phyloP scores from a whole-genome alignment of 2,329 filamentous ascomycete genomes.

The Colletotrichum sidae region DNA sequence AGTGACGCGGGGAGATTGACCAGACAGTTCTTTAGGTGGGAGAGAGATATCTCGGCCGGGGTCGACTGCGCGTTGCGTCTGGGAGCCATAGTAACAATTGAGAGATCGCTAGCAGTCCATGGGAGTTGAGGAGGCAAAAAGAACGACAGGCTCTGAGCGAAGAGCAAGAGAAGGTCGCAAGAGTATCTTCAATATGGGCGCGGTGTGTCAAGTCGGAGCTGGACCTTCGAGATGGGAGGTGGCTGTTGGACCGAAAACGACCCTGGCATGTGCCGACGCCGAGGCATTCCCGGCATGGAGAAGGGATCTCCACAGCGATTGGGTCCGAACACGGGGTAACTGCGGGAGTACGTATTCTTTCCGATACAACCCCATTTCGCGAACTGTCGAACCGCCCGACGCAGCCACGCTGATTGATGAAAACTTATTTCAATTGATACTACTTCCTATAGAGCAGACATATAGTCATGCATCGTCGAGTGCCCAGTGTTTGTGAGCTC shows the following conservation, averaged over 20 bases:
- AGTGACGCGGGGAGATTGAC: constrained; percentile 91
- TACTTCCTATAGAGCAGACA: too few species aligned
- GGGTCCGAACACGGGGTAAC: constrained; percentile 32
- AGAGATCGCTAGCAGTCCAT: constrained; percentile 13
- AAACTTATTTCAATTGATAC: too few species aligned
- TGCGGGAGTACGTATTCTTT: constrained; percentile 21
- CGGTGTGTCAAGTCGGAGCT: constrained; percentile 20
- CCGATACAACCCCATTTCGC: not conserved
- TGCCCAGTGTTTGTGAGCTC: not conserved
- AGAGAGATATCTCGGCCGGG: constrained; percentile 84
- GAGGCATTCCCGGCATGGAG: constrained; percentile 36
- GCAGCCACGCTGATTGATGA: too few species aligned
- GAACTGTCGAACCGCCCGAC: too few species aligned
- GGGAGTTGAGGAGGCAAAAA: not conserved
- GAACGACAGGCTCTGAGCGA: constrained; percentile 11
- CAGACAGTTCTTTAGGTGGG: constrained; percentile 92
- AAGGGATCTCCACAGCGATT: constrained; percentile 29
- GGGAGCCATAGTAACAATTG: constrained; percentile 54
- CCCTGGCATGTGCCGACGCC: constrained; percentile 47
- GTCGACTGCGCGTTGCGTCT: constrained; percentile 71
- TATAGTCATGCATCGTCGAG: too few species aligned
- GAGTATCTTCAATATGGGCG: not conserved
- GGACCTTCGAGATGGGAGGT: not conserved
- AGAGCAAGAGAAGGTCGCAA: constrained; percentile 3
- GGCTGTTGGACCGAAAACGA: constrained; percentile 26